phyloP scores from a whole-genome alignment of 2,329 filamentous ascomycete genomes.

The Spiromastix sp. region DNA sequence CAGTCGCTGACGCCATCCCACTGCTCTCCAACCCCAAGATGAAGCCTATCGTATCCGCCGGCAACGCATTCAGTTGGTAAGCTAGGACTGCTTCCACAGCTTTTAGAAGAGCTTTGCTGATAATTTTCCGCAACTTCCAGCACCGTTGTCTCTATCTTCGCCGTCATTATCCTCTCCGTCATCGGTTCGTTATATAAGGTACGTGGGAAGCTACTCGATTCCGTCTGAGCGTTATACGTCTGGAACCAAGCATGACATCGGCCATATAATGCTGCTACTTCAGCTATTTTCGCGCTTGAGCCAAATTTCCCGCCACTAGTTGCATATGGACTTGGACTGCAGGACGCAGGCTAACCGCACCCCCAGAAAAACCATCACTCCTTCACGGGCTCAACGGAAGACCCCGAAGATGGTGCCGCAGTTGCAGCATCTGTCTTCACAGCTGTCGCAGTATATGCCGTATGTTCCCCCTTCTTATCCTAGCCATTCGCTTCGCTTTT shows the following conservation, averaged over 20 bases:
- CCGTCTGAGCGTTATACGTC: neutral
- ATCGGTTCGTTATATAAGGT: conserved; percentile 65
- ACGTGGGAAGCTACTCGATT: conserved; percentile 21
- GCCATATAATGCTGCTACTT: neutral
- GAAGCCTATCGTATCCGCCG: conserved; percentile 87
- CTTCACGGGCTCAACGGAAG: conserved; percentile 64
- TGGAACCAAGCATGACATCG: no score
- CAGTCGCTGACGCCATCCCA: no score
- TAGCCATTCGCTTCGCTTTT: conserved; percentile 4
- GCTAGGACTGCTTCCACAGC: conserved; percentile 22
- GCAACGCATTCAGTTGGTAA: conserved; percentile 94
- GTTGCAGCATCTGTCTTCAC: conserved; percentile 80
- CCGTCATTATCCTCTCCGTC: conserved; percentile 54
- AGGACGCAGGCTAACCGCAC: no score
- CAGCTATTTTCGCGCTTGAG: no score
- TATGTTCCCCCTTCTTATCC: conserved; percentile 40
- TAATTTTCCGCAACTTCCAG: conserved; percentile 36
- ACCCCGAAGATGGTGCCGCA: conserved; percentile 60
- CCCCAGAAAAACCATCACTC: conserved; percentile 60
- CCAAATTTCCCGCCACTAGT: no score
- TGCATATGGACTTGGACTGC: no score
- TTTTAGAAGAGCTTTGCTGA: neutral
- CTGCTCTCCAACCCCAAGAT: no score
- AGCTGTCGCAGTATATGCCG: conserved; percentile 78
- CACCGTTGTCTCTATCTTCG: conserved; percentile 57